A percentile compares a stretch with the other conserved stretches of the same genome.
phyloP scores from a whole-genome alignment of 1,139 yeast genomes.

The Geotrichum armillariae region DNA sequence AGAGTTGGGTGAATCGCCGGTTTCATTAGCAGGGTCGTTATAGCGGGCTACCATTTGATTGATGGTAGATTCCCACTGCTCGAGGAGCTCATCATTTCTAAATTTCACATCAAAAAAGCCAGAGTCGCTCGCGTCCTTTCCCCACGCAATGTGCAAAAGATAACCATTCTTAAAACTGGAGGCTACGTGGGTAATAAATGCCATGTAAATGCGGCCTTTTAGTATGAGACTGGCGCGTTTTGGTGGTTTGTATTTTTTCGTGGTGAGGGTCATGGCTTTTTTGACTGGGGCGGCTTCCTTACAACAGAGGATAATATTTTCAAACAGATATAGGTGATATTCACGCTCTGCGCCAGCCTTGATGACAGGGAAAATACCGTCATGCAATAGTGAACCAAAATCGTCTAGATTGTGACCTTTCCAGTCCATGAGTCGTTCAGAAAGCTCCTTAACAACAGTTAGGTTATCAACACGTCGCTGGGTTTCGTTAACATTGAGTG shows the following conservation, averaged over 20 bases:
- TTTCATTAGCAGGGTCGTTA: constrained; percentile 20
- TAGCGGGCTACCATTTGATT: constrained; percentile 32
- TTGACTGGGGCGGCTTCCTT: constrained; percentile 44
- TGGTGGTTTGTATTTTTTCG: constrained; percentile 32
- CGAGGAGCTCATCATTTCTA: constrained; percentile 38
- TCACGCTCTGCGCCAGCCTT: constrained; percentile 79
- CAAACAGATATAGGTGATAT: constrained; percentile 86
- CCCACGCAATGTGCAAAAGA: constrained; percentile 40
- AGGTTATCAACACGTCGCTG: constrained; percentile 90
- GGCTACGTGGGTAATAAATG: constrained; percentile 39
- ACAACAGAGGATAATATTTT: constrained; percentile 80
- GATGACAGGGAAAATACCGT: constrained; percentile 74
- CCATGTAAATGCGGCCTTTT: constrained; percentile 45
- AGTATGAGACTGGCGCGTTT: constrained; percentile 36
- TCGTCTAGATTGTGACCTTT: constrained; percentile 82
- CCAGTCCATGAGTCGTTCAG: constrained; percentile 84
- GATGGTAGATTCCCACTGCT: constrained; percentile 40
- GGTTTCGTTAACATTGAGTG: constrained; percentile 89
- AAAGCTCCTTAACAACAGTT: constrained; percentile 64
- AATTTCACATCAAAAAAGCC: constrained; percentile 41
- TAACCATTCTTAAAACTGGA: constrained; percentile 33
- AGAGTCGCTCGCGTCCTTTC: constrained; percentile 39
- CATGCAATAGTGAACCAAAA: constrained; percentile 82
- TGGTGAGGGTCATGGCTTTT: constrained; percentile 34
- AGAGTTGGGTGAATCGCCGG: constrained; percentile 5